A percentile compares a stretch with the other conserved stretches of the same genome.
phyloP scores from a whole-genome alignment of 352 stramenopile genomes.

The Phytopythium ostracodes region DNA sequence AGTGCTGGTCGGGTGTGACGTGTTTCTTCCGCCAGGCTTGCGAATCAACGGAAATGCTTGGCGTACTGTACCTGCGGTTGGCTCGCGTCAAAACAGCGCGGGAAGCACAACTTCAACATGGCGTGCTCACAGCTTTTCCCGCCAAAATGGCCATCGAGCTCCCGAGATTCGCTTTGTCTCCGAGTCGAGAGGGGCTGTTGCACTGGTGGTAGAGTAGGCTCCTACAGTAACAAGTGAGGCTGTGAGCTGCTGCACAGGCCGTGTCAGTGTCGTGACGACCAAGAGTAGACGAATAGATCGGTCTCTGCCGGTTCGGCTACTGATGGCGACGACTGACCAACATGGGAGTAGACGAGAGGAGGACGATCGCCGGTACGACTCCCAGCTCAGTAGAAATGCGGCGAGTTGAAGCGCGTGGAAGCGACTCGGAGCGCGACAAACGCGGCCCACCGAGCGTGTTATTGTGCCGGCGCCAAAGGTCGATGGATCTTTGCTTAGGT shows the following conservation, averaged over 20 bases:
- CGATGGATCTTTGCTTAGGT: background rate
- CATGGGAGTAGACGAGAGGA: background rate
- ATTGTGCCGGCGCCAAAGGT: too few species aligned
- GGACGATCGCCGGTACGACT: background rate
- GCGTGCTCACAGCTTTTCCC: background rate
- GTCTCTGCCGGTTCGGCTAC: too few species aligned
- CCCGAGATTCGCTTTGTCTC: background rate
- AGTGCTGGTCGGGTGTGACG: background rate
- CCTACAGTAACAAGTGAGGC: background rate
- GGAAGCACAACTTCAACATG: constrained; percentile 1
- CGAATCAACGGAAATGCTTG: background rate
- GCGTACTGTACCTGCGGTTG: too few species aligned
- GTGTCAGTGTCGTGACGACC: background rate
- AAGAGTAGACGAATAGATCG: background rate
- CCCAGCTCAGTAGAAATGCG: background rate
- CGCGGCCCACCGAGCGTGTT: too few species aligned
- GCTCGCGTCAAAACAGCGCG: background rate
- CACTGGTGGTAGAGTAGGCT: too few species aligned
- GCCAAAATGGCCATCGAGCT: background rate
- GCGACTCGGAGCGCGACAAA: too few species aligned
- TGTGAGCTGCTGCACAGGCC: background rate
- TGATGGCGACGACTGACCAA: background rate
- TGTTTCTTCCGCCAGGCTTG: background rate
- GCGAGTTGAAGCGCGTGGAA: background rate
- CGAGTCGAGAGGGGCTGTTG: too few species aligned